A percentile compares a stretch with the other conserved stretches of the same genome.
Conservation (phyloP, 441 rosid genomes). For the Gossypium davidsonii region DNA sequence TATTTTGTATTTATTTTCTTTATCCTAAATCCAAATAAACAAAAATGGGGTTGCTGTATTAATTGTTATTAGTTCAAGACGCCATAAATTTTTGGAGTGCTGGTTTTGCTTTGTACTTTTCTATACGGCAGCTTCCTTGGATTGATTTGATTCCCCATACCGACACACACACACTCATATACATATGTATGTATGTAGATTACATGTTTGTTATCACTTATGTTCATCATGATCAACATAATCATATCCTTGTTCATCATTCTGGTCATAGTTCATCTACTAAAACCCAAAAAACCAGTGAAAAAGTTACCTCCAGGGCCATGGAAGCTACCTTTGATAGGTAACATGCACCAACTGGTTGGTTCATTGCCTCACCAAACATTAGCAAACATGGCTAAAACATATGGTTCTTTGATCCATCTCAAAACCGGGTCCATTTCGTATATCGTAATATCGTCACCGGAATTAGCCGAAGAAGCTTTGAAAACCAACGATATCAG, state of each 20-base stretch:
- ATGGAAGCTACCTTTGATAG: constrained; percentile 5
- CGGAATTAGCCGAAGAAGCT: constrained; percentile 9
- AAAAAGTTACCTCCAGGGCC: constrained; percentile 16
- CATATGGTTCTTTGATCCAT: constrained; percentile 9
- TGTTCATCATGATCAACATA: background rate
- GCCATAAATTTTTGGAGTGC: too few relatives aligned
- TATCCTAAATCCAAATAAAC: background rate
- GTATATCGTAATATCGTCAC: background rate
- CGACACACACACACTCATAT: too few relatives aligned
- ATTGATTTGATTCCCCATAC: background rate
- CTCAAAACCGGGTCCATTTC: background rate
- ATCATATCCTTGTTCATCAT: background rate
- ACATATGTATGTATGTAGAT: too few relatives aligned
- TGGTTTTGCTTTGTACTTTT: background rate
- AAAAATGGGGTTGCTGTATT: background rate
- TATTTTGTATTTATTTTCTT: too few relatives aligned
- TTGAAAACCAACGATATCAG: background rate
- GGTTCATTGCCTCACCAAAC: constrained; percentile 7
- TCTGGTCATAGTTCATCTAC: background rate
- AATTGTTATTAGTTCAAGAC: background rate
- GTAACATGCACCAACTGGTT: constrained; percentile 11
- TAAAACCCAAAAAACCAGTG: background rate
- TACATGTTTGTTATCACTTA: too few relatives aligned
- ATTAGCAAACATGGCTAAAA: background rate
- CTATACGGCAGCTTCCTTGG: background rate